Evolutionary conservation across 2,329 filamentous ascomycete species (phyloP).

Genomic region (Chalara sp.): DNA sequence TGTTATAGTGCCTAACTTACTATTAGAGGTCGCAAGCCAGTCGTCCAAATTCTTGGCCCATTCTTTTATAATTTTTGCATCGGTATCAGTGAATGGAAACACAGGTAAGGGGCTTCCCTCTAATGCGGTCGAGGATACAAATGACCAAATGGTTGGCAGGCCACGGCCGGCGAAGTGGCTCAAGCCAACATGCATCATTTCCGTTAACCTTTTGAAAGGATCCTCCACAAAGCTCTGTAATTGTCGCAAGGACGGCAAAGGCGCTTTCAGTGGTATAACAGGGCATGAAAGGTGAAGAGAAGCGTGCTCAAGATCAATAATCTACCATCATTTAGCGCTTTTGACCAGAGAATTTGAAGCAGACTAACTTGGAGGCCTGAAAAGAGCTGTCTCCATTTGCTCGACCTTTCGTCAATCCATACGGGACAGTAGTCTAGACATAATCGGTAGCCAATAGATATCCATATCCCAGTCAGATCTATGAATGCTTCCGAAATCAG

Average conservation of each 20-base stretch:
- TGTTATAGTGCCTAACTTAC: constrained; percentile 1
- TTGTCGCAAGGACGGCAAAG: constrained; percentile 11
- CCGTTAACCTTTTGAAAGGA: constrained; percentile 34
- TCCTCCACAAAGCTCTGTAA: constrained; percentile 33
- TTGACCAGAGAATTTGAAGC: background rate
- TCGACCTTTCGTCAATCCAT: constrained; percentile 30
- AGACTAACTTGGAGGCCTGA: constrained; percentile 23
- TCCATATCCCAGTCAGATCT: constrained; percentile 36
- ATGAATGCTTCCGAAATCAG: constrained; percentile 36
- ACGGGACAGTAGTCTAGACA: constrained; percentile 35
- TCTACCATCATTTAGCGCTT: constrained; percentile 20
- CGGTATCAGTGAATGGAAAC: constrained; percentile 31
- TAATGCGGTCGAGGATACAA: constrained; percentile 23
- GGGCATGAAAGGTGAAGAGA: constrained; percentile 36
- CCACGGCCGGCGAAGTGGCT: constrained; percentile 36
- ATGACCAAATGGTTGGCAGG: constrained; percentile 37
- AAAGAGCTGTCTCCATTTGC: constrained; percentile 35
- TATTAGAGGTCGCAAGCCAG: constrained; percentile 35
- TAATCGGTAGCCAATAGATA: constrained; percentile 35
- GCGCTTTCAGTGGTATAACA: constrained; percentile 34
- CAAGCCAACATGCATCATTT: constrained; percentile 38
- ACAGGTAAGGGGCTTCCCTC: constrained; percentile 10
- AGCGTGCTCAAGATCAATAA: constrained; percentile 38
- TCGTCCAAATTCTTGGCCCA: constrained; percentile 36
- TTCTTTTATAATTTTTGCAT: constrained; percentile 35